These are phyloP conservation scores for Kwoniella sp. DNA, from an alignment of 768 basidiomycete genomes.

Conservation along the genomic window DNA sequence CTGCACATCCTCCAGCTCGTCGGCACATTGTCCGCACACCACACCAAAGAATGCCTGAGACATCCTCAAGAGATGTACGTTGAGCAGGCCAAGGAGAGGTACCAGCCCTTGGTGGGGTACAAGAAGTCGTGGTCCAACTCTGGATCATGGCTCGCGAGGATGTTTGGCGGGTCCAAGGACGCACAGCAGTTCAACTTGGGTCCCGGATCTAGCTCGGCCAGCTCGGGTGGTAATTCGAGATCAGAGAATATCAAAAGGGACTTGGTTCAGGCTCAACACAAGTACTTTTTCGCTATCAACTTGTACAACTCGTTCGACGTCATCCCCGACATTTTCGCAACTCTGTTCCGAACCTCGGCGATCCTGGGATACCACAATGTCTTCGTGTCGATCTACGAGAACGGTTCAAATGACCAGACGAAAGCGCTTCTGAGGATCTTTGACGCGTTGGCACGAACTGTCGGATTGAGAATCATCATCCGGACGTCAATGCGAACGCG, in stretches of 20 bases:
- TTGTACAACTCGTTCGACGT: slow-evolving; percentile 99
- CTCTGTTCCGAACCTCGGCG: slow-evolving; percentile 88
- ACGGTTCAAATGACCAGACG: slow-evolving; percentile 98
- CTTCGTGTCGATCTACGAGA: slow-evolving; percentile 98
- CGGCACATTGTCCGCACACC: slow-evolving; percentile 82
- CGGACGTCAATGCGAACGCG: slow-evolving; percentile 88
- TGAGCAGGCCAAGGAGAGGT: slow-evolving; percentile 82
- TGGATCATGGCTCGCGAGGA: slow-evolving; percentile 40
- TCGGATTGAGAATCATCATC: slow-evolving; percentile 91
- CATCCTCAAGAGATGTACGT: slow-evolving; percentile 79
- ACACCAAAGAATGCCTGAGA: slow-evolving; percentile 89
- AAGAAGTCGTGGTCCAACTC: slow-evolving; percentile 58
- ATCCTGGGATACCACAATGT: slow-evolving; percentile 97
- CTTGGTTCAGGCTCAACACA: slow-evolving; percentile 67
- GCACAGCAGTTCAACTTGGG: slow-evolving; percentile 27
- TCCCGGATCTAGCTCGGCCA: slow-evolving; percentile 13
- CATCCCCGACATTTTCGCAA: slow-evolving; percentile 94
- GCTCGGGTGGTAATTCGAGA: slow-evolving; percentile 16
- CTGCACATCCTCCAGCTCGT: slow-evolving; percentile 82
- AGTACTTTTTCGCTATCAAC: slow-evolving; percentile 99
- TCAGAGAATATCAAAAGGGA: slow-evolving; percentile 47
- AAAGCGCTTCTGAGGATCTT: slow-evolving; percentile 95
- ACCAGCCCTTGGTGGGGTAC: slow-evolving; percentile 80
- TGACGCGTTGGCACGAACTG: slow-evolving; percentile 83
- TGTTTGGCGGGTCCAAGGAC: slow-evolving; percentile 37